Evolutionary conservation across 805 yeast genomes (phyloP), one percentile per base, ranked within the genome.

Genomic region (Priceomyces carsonii): DNA sequence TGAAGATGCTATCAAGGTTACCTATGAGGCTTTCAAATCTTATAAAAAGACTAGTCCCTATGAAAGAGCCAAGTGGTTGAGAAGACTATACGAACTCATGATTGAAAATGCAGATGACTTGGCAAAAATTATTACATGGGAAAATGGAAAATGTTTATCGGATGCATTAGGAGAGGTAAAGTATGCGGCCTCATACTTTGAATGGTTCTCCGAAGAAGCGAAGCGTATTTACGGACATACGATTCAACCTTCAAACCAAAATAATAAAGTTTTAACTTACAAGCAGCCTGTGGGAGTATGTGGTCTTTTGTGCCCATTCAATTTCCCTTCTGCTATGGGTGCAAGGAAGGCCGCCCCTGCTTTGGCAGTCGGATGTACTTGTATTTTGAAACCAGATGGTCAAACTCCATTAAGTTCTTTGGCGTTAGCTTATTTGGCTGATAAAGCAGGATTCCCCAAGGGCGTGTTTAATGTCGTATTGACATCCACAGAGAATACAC

Each of bases 261-360:
- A 69, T 33, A 77, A 73, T 48, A 70, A 80, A 53, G 73, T 74
- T 15, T 61, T 71, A 42, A 76, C 84, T 14, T 48, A 66, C 33
- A 75, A 72, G 46, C 80, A 79, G 50, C 82, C 84, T 4, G 70
- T 80, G 33, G 86, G 86, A 32, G 80, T 77, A 5, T 77, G 79
- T 31, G 83, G 80, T 20, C 66, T 77, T 42, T 73, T 80, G 44
- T 74, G 80, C 37, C 85, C 85, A 19, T 80, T 82, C 76, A 80
- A 80, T 55, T 79, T 79, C 63, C 86, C 86, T 19, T 62, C 69
- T 39, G 84, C 83, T 10, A 79, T 80, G 84, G 77, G 80, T 33
- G 73, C 83, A 7, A 68, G 85, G 45, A 80, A 80, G 46, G 77
- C 76, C 3, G 83, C 76, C 16, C 81, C 85, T 18, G 83, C 82